Conservation (phyloP, 306 rosid species). For the Dalbergia cochinchinensis region DNA sequence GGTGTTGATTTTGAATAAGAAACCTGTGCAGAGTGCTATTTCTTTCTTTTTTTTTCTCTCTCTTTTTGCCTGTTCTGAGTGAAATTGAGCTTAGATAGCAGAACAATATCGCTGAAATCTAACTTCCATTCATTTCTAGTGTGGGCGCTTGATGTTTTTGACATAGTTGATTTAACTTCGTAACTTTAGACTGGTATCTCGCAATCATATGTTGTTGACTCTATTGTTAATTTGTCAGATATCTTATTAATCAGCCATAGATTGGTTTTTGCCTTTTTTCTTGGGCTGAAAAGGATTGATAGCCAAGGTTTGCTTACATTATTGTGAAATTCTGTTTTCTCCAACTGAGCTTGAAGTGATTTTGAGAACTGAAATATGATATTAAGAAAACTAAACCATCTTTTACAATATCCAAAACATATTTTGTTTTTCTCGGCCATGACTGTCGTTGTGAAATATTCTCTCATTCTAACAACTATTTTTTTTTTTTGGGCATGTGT, state of each 20-base stretch:
- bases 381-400: background rate
- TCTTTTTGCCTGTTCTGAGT: background rate
- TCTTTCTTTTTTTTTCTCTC: too few relatives aligned
- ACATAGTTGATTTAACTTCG: background rate
- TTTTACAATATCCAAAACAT: background rate
- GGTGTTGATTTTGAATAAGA: conserved; percentile 2
- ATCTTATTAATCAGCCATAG: background rate
- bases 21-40: background rate
- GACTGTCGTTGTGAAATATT: background rate
- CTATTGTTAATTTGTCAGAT: background rate
- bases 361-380: background rate
- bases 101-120: background rate
- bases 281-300: background rate
- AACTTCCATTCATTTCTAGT: background rate
- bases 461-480: background rate
- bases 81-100: conserved; percentile 1
- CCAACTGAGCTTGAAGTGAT: background rate
- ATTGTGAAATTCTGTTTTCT: background rate
- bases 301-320: background rate
- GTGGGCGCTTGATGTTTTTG: background rate
- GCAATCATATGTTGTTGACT: background rate
- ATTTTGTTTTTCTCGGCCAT: background rate
- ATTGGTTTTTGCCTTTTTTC: background rate
- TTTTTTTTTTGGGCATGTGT: background rate
- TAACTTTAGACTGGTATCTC: background rate